Percentiles rank a stretch among this genome's conserved stretches.
These are phyloP conservation scores for Pterocarpus macrocarpus DNA, from an alignment of 306 rosid genomes.

Conservation along the genomic window DNA sequence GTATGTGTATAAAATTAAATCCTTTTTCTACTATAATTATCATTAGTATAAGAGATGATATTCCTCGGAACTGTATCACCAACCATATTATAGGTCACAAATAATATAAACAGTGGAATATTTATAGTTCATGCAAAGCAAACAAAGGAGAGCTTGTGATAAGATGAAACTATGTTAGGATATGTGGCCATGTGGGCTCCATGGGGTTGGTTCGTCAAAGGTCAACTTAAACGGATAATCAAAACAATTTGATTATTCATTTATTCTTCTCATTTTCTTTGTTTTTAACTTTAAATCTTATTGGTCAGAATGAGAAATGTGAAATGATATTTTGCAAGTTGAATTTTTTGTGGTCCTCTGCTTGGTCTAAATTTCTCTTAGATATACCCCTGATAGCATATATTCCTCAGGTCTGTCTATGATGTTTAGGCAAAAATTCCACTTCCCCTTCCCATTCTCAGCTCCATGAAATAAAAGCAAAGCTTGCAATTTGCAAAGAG, in stretches of 20 bases:
- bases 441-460: background rate
- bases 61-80: conserved; percentile 47
- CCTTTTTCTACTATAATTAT: conserved; percentile 33
- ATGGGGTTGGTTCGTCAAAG: conserved; percentile 47
- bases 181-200: conserved; percentile 54
- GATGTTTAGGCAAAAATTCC: conserved; percentile 36
- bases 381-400: conserved; percentile 31
- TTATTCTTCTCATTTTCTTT: conserved; percentile 25
- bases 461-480: conserved; percentile 34
- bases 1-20: conserved; percentile 37
- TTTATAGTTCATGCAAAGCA: conserved; percentile 47
- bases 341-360: conserved; percentile 16
- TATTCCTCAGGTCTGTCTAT: conserved; percentile 47
- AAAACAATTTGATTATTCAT: conserved; percentile 46
- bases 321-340: conserved; percentile 49
- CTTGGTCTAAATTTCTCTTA: conserved; percentile 24
- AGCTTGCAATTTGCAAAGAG: conserved; percentile 32
- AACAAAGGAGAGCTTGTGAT: background rate
- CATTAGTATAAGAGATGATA: conserved; percentile 43
- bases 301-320: conserved; percentile 39
- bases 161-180: conserved; percentile 40
- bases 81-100: conserved; percentile 41
- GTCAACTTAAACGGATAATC: conserved; percentile 57
- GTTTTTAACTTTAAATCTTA: background rate
- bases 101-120: conserved; percentile 43